These are phyloP conservation scores for Umbelopsis ramanniana DNA, from an alignment of 192 early-diverging fungal species.

Conservation along the genomic window DNA sequence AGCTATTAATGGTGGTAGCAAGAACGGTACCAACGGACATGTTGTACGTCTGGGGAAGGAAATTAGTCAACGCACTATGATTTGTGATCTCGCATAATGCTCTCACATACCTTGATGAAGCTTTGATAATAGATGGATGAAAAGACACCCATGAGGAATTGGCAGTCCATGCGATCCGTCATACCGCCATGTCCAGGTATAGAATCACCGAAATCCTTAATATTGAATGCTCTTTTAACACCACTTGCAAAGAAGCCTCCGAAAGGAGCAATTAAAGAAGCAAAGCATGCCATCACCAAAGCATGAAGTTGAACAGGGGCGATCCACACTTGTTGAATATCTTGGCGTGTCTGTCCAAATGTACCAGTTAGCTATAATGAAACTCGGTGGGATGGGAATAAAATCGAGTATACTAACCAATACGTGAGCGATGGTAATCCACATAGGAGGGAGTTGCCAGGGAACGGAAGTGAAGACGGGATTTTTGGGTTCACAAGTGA, in stretches of 20 bases:
- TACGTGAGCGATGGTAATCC: slow-evolving; percentile 13
- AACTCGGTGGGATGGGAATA: neutral
- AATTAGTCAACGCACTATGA: neutral
- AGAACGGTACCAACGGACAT: slow-evolving; percentile 32
- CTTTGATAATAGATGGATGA: slow-evolving; percentile 88
- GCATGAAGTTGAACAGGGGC: slow-evolving; percentile 89
- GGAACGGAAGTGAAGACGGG: slow-evolving; percentile 56
- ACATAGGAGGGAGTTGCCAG: slow-evolving; percentile 30
- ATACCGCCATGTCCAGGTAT: slow-evolving; percentile 98
- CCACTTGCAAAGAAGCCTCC: slow-evolving; percentile 98
- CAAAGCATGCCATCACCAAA: slow-evolving; percentile 87
- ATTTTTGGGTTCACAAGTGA: slow-evolving; percentile 59
- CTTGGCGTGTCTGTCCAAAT: slow-evolving; percentile 21
- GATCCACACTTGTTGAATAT: slow-evolving; percentile 66
- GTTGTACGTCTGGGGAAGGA: slow-evolving; percentile 25
- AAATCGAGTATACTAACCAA: slow-evolving; percentile 16
- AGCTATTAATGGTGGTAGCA: slow-evolving; percentile 27
- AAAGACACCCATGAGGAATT: slow-evolving; percentile 96
- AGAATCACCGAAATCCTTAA: slow-evolving; percentile 96
- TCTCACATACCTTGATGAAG: slow-evolving; percentile 72
- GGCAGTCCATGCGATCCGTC: slow-evolving; percentile 98
- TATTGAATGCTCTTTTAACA: slow-evolving; percentile 95
- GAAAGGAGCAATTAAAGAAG: slow-evolving; percentile 94
- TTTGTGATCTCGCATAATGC: neutral
- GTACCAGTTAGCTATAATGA: neutral